Base-by-base conservation (phyloP, 176 grass and related monocot species). In the Pontederia crassipes region DNA sequence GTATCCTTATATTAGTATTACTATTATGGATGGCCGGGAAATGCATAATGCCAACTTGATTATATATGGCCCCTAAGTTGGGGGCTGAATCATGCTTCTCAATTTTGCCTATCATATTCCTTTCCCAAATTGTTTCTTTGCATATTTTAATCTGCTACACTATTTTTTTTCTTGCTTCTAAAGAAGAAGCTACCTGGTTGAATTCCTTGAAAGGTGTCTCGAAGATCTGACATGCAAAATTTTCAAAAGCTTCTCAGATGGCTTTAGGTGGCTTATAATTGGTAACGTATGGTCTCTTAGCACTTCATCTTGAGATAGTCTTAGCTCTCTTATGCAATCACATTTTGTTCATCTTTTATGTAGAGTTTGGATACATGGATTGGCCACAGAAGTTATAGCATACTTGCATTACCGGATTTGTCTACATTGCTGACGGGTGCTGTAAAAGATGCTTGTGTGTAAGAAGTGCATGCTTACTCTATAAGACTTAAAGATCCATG, bases 251-350 rank as follows among this genome's bases (percentile, higher is more conserved):
- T 65, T 73, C 48, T 81, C 65, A 52, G 59, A 51, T 13, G 53
- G 72, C 73, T 79, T 71, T 72, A 82, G 78, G 85, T 95, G 89
- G 78, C 61, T 79, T 77, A 14, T 28, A 50, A 15, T 11, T 20
- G 48, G 27, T 51, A 91, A 66, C 69, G 75, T 75, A 60, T 75
- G 68, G 77, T 72, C 68, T 72, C 53, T 59, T 32, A 52, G 15
- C 26, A 29, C 26, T 65, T 52, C 9, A 12, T 49, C 12, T 13
- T 65, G 13, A 48, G 28, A 40, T 61, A 45, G 45, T 63, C 12
- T 64, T 64, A 64, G 61, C 17, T 50, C 20, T 15, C 49, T 65
- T 45, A 65, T 40, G 3, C 26, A 17, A 27, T 65, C 24, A 59
- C 10, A 32, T 15, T 60, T 40, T 50, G 62, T 49, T 65, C 50